These are phyloP conservation scores for Coriaria nepalensis DNA, from an alignment of 306 rosid genomes.

Conservation along the genomic window DNA sequence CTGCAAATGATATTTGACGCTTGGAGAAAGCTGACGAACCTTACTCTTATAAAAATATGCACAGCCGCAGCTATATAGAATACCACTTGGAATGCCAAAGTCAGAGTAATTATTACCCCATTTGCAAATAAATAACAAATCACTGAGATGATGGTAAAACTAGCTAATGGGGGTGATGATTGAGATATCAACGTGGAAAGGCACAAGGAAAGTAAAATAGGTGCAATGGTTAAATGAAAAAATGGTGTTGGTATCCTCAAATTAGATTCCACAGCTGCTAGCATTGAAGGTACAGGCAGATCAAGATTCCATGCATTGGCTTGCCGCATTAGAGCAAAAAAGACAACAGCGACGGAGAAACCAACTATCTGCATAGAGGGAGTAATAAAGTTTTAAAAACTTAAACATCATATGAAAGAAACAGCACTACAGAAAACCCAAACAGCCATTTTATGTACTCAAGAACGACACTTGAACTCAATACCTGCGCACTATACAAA, in stretches of 20 bases:
- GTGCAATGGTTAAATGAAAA: slow-evolving; percentile 45
- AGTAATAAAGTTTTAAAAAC: background rate
- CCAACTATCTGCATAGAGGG: slow-evolving; percentile 68
- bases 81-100: slow-evolving; percentile 55
- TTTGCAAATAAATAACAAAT: slow-evolving; percentile 78
- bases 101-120: slow-evolving; percentile 49
- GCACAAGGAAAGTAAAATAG: slow-evolving; percentile 54
- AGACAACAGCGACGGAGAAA: slow-evolving; percentile 58
- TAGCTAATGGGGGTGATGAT: slow-evolving; percentile 57
- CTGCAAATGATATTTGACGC: background rate
- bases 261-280: slow-evolving; percentile 64
- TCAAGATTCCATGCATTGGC: slow-evolving; percentile 72
- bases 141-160: slow-evolving; percentile 54
- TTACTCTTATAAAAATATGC: slow-evolving; percentile 68
- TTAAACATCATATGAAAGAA: no score
- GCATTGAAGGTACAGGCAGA: slow-evolving; percentile 67
- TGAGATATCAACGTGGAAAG: slow-evolving; percentile 43
- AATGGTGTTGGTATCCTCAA: slow-evolving; percentile 57
- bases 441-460: background rate
- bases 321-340: slow-evolving; percentile 85
- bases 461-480: slow-evolving; percentile 16
- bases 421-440: no score
- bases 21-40: slow-evolving; percentile 38
- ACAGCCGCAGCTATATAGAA: slow-evolving; percentile 67
- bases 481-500: slow-evolving; percentile 66